These are phyloP conservation scores for Davidsoniella neocaledoniae DNA, from an alignment of 2,329 filamentous ascomycete species.

Conservation along the genomic window DNA sequence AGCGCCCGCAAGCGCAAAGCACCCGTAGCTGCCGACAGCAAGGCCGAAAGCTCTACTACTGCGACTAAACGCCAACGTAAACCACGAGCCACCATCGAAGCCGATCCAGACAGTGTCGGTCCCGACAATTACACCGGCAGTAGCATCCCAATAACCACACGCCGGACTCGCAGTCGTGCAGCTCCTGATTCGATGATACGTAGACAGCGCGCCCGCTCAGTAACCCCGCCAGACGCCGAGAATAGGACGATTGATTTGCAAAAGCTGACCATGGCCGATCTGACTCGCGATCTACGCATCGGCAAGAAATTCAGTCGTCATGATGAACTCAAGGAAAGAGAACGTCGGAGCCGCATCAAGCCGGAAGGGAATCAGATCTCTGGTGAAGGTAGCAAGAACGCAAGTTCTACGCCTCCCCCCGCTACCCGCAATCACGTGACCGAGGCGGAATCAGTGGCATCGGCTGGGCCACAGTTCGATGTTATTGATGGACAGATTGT, in stretches of 20 bases:
- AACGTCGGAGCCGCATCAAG: constrained; percentile 27
- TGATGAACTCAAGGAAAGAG: constrained; percentile 52
- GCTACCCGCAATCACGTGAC: constrained; percentile 8
- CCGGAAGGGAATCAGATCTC: constrained; percentile 13
- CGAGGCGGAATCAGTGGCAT: constrained; percentile 14
- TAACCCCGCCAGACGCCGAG: constrained; percentile 49
- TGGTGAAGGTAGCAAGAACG: constrained; percentile 23
- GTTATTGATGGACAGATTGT: constrained; percentile 59
- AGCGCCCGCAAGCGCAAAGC: too few species aligned
- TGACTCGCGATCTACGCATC: constrained; percentile 51
- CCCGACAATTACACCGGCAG: constrained; percentile 13
- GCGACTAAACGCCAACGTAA: constrained; percentile 13
- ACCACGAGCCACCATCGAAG: constrained; percentile 17
- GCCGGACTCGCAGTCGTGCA: constrained; percentile 11
- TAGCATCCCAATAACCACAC: constrained; percentile 15
- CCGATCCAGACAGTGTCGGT: constrained; percentile 3
- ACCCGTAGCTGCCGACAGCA: too few species aligned
- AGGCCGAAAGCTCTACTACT: not conserved
- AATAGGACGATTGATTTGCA: constrained; percentile 45
- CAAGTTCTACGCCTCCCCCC: constrained; percentile 4
- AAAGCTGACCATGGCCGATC: constrained; percentile 53
- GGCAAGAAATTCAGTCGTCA: constrained; percentile 63
- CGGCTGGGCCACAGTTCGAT: constrained; percentile 36
- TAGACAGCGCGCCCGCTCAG: constrained; percentile 25
- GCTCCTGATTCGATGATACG: constrained; percentile 11